A percentile compares a stretch with the other conserved stretches of the same genome.
Evolutionary conservation across 2,329 filamentous ascomycete genomes (phyloP).

Genomic region (Bipolaris gigantea): DNA sequence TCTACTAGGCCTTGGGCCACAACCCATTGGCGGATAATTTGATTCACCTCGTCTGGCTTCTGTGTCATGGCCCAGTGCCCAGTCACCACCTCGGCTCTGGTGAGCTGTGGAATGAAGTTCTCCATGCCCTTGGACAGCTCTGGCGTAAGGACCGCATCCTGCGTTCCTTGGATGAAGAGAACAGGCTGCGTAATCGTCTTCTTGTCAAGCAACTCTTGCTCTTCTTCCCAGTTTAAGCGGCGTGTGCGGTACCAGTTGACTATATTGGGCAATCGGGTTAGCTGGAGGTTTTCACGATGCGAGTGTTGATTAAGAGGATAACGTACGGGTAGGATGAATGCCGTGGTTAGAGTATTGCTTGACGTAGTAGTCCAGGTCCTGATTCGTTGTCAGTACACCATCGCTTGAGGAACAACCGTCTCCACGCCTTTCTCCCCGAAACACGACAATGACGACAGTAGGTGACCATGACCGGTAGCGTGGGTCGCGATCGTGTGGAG

Average conservation of each 20-base stretch:
- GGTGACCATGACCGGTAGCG: conserved; percentile 1
- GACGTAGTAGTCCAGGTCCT: conserved; percentile 70
- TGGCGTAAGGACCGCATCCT: conserved; percentile 73
- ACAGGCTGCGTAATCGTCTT: conserved; percentile 53
- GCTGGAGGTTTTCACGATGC: background rate
- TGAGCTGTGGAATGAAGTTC: conserved; percentile 64
- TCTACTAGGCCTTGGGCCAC: conserved; percentile 54
- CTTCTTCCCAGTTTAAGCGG: conserved; percentile 75
- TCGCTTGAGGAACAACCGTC: background rate
- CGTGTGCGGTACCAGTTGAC: conserved; percentile 86
- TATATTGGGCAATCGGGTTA: conserved; percentile 28
- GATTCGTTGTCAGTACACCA: conserved; percentile 51
- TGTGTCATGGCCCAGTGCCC: conserved; percentile 85
- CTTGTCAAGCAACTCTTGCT: conserved; percentile 50
- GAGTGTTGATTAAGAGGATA: background rate
- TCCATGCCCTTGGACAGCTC: conserved; percentile 74
- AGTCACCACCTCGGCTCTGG: conserved; percentile 65
- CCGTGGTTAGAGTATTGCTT: conserved; percentile 71
- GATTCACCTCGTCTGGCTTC: conserved; percentile 70
- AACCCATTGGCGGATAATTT: conserved; percentile 68
- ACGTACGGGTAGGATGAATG: conserved; percentile 69
- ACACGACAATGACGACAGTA: conserved; percentile 3
- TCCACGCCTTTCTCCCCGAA: conserved; percentile 8
- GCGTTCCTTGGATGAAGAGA: conserved; percentile 72
- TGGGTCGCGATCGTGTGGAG: background rate